Evolutionary conservation across 2,329 filamentous ascomycete species (phyloP).

Genomic region (Nothophaeocryptopus gaeumannii): DNA sequence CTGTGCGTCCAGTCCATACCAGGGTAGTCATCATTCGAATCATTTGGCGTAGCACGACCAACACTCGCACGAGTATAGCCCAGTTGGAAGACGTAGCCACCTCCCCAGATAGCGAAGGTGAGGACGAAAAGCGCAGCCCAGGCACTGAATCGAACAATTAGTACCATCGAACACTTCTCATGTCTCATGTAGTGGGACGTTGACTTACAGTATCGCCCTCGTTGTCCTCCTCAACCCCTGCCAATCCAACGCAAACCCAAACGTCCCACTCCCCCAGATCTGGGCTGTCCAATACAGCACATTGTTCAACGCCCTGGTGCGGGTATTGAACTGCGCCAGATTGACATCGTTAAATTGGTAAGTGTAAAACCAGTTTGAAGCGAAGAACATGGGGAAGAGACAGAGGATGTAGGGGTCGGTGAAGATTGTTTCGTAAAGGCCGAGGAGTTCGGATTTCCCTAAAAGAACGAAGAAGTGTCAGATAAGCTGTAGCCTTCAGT

Average conservation of each 20-base stretch:
- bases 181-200: no score
- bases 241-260: conserved; percentile 69
- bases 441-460: conserved; percentile 67
- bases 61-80: conserved; percentile 48
- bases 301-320: conserved; percentile 72
- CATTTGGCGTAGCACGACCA: conserved; percentile 12
- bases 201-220: conserved; percentile 50
- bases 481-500: no score
- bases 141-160: conserved; percentile 56
- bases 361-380: conserved; percentile 75
- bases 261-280: conserved; percentile 69
- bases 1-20: conserved; percentile 63
- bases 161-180: no score
- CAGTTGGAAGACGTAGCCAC: conserved; percentile 73
- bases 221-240: conserved; percentile 57
- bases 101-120: conserved; percentile 78
- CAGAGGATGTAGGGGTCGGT: conserved; percentile 69
- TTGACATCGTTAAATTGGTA: conserved; percentile 77
- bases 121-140: conserved; percentile 62
- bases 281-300: conserved; percentile 71
- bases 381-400: conserved; percentile 77
- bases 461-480: conserved; percentile 41
- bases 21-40: conserved; percentile 22
- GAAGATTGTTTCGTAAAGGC: conserved; percentile 68
- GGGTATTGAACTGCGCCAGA: conserved; percentile 65